Percentiles rank a stretch among this genome's conserved stretches.
Evolutionary conservation across 2,329 filamentous ascomycete genomes (phyloP).

Genomic region (Catunica adiposa): DNA sequence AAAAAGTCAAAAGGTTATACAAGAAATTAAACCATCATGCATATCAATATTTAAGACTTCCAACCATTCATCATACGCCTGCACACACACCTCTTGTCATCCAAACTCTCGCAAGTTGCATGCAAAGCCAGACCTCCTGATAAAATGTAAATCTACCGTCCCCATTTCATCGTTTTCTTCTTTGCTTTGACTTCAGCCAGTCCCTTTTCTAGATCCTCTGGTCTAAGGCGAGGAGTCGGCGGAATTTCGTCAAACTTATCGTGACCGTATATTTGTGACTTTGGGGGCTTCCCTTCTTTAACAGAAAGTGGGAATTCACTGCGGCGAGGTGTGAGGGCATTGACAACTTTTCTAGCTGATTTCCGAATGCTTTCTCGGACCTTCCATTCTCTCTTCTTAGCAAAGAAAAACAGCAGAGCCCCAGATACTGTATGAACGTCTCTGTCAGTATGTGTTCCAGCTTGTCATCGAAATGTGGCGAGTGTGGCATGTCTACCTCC

Average conservation of each 20-base stretch:
- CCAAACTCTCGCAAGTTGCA: not conserved
- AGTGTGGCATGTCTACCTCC: slow-evolving; percentile 40
- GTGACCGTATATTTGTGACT: slow-evolving; percentile 20
- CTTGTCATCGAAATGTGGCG: not conserved
- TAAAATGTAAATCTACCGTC: slow-evolving; percentile 14
- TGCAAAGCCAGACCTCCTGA: not conserved
- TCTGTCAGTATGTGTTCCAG: slow-evolving; percentile 14
- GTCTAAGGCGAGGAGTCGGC: slow-evolving; percentile 38
- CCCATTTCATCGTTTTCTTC: slow-evolving; percentile 15
- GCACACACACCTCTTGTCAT: not conserved
- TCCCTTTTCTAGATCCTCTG: slow-evolving; percentile 39
- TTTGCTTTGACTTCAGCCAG: slow-evolving; percentile 24
- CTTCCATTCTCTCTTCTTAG: slow-evolving; percentile 75
- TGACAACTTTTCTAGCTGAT: slow-evolving; percentile 46
- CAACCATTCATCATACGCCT: not conserved
- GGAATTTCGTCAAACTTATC: slow-evolving; percentile 39
- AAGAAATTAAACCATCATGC: too few species aligned
- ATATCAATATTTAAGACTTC: too few species aligned
- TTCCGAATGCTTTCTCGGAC: slow-evolving; percentile 54
- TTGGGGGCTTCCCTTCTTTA: slow-evolving; percentile 25
- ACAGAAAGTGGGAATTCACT: slow-evolving; percentile 43
- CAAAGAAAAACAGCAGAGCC: slow-evolving; percentile 56
- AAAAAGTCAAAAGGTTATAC: too few species aligned
- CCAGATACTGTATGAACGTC: slow-evolving; percentile 34
- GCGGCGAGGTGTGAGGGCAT: slow-evolving; percentile 44